Base-by-base conservation (phyloP, 2,329 filamentous ascomycete genomes). In the Celoporthe dispersa region DNA sequence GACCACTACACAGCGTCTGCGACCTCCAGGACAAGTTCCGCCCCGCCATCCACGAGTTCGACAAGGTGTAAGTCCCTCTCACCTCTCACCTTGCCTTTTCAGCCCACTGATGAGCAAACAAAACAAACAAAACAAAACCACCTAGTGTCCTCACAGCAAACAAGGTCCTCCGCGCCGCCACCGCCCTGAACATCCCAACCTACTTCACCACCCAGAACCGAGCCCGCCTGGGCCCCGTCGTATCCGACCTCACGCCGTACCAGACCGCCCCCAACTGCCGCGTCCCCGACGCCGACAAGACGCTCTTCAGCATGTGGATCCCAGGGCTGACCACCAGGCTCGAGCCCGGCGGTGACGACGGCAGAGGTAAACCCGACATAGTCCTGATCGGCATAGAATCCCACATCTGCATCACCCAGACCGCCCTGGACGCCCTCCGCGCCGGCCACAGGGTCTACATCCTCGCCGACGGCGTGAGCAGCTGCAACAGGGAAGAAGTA, bases 1-100 rank as follows among this genome's bases (percentile, higher is more conserved):
- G 59, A 44, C n/a, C 31, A 28, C 31, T 35, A 22, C 39, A 68
- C 68, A 98, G 94, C 77, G 88, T 98, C 78, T 98, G 95, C 83
- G 95, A 98, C 78, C 86, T 98, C 73, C 95, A 98, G 83, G 95
- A 98, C 75, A 97, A 94, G 80, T 98, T 98, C 82, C 88, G 93
- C 72, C 84, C 85, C 11, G 91, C 90, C 68, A 97, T 98, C 76
- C 88, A 91, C 82, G 91, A 97, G 78, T 98, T 94, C 78, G 88
- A 93, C 73, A 94, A 92, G 79, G 87, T 98, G 90, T 93, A 84
- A 70, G 83, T 78, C 11, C 9, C 53, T 55, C 35, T 48, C 48
- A 48, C 37, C 16, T 14, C 61, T 60, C 39, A 9, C 61, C 66
- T 55, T 39, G 12, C 33, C 14, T 44, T 22, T 16, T 25, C 28